Evolutionary conservation across 2,329 filamentous ascomycete genomes (phyloP).

Genomic region (Diaporthe humulicola): DNA sequence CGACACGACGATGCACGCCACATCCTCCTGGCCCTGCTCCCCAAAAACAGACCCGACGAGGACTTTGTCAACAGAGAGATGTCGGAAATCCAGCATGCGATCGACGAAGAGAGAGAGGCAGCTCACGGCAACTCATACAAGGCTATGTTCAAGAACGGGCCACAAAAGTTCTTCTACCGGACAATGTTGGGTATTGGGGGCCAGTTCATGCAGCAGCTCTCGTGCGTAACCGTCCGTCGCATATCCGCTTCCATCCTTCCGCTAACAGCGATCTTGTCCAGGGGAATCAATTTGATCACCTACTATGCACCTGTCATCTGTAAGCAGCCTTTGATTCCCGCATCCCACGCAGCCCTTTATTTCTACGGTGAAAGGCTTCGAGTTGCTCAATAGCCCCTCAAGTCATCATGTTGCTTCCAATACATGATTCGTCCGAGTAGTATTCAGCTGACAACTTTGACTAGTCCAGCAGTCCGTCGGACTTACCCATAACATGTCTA

Average conservation of each 20-base stretch:
- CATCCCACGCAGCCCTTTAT: background rate
- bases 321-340: background rate
- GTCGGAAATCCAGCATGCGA: constrained; percentile 54
- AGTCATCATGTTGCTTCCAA: constrained; percentile 42
- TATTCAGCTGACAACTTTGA: constrained; percentile 45
- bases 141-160: constrained; percentile 55
- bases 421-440: constrained; percentile 43
- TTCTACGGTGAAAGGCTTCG: constrained; percentile 27
- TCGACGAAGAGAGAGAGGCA: constrained; percentile 56
- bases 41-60: constrained; percentile 48
- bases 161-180: constrained; percentile 50
- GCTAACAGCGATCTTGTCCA: constrained; percentile 40
- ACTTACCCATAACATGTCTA: constrained; percentile 66
- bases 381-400: constrained; percentile 44
- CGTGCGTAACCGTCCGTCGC: background rate
- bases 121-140: constrained; percentile 50
- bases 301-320: constrained; percentile 45
- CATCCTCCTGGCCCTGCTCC: constrained; percentile 50
- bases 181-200: constrained; percentile 46
- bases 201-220: constrained; percentile 46
- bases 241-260: background rate
- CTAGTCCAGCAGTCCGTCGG: constrained; percentile 54
- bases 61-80: constrained; percentile 47
- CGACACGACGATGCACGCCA: constrained; percentile 42
- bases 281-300: constrained; percentile 47